Evolutionary conservation across 202 grass and related monocot genomes (phyloP).

Genomic region (Eragrostis tef): DNA sequence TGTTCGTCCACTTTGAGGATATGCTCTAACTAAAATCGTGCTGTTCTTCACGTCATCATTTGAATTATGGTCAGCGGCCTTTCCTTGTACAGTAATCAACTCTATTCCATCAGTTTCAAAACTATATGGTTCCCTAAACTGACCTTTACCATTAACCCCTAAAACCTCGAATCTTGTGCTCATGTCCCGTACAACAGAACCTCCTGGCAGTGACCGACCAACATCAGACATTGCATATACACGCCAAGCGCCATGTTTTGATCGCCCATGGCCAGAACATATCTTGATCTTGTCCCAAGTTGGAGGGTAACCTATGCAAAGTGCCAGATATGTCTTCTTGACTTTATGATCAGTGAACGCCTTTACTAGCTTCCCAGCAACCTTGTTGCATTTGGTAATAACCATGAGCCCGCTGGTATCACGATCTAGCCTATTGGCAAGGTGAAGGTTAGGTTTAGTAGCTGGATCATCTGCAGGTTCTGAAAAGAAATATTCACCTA

Average conservation of each 20-base stretch:
- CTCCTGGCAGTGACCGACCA: constrained; percentile 63
- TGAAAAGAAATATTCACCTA: constrained; percentile 24
- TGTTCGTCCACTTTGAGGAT: constrained; percentile 82
- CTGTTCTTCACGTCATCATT: constrained; percentile 31
- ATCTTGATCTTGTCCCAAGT: constrained; percentile 63
- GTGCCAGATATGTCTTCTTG: constrained; percentile 83
- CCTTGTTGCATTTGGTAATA: constrained; percentile 85
- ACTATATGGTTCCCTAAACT: constrained; percentile 55
- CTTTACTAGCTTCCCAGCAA: constrained; percentile 75
- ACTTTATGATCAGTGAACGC: constrained; percentile 83
- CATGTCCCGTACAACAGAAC: constrained; percentile 75
- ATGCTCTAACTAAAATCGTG: constrained; percentile 77
- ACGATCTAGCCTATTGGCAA: constrained; percentile 83
- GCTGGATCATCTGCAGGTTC: constrained; percentile 45
- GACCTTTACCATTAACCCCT: constrained; percentile 51
- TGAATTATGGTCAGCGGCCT: constrained; percentile 35
- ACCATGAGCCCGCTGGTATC: constrained; percentile 98
- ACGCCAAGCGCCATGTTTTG: constrained; percentile 81
- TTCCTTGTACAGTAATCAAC: constrained; percentile 59
- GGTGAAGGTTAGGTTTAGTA: constrained; percentile 62
- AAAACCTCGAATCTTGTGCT: constrained; percentile 76
- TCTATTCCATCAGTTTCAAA: constrained; percentile 42
- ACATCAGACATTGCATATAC: constrained; percentile 72
- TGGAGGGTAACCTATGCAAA: constrained; percentile 61
- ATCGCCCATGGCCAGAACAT: constrained; percentile 81